Conservation (phyloP, 2,329 filamentous ascomycete genomes). For the Lasiodiplodia gonubiensis region DNA sequence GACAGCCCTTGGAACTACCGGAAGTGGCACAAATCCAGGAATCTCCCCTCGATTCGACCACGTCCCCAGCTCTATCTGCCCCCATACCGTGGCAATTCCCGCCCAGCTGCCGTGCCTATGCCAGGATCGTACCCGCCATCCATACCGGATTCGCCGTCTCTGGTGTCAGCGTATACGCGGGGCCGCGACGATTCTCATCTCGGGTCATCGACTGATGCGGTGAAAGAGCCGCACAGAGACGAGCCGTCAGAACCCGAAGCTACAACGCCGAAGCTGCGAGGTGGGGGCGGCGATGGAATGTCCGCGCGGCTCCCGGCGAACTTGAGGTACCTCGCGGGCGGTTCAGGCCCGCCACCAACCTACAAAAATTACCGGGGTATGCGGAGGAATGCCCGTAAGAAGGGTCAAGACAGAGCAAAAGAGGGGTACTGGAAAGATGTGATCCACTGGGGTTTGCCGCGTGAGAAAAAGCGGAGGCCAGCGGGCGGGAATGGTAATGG, state of each 20-base stretch:
- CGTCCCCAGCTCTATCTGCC: neutral
- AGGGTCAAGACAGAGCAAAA: neutral
- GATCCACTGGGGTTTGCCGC: constrained; percentile 5
- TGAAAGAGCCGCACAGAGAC: neutral
- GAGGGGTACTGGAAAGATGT: constrained; percentile 5
- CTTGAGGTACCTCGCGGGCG: neutral
- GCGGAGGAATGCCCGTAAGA: neutral
- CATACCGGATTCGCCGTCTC: neutral
- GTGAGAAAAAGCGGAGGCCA: neutral
- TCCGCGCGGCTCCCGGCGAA: neutral
- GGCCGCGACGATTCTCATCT: neutral
- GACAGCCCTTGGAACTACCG: neutral
- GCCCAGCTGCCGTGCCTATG: neutral
- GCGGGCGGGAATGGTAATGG: neutral
- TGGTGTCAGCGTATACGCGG: neutral
- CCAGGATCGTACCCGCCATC: neutral
- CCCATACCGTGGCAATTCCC: neutral
- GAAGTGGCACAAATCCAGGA: neutral
- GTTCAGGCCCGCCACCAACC: neutral
- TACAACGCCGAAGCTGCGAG: neutral
- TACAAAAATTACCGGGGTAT: neutral
- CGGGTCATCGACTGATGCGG: neutral
- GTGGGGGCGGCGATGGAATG: neutral
- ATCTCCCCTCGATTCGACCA: neutral
- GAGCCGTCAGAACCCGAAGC: neutral